These are phyloP conservation scores for Leccinum longicurvipes DNA, from an alignment of 768 basidiomycete species.

Conservation along the genomic window DNA sequence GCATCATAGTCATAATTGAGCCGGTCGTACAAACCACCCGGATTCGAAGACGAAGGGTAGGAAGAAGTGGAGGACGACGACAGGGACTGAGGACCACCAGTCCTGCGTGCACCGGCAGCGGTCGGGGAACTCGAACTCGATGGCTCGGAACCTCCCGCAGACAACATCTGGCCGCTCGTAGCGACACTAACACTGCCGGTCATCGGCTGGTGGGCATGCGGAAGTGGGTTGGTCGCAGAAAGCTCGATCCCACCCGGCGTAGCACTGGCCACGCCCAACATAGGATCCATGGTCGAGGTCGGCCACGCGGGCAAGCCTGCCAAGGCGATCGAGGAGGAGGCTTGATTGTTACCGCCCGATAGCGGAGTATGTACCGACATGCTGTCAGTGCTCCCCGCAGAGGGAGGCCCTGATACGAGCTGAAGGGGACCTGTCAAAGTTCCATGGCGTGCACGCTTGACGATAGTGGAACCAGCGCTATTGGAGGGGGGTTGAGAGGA, in stretches of 20 bases:
- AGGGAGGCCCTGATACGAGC: slow-evolving; percentile 17
- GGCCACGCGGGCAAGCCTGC: slow-evolving; percentile 34
- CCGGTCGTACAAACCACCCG: slow-evolving; percentile 22
- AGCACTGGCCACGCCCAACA: slow-evolving; percentile 31
- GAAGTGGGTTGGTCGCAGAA: slow-evolving; percentile 9
- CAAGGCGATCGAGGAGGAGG: slow-evolving; percentile 20
- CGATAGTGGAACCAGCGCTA: background rate
- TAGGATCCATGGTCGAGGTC: slow-evolving; percentile 29
- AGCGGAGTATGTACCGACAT: slow-evolving; percentile 21
- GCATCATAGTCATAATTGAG: slow-evolving; percentile 21
- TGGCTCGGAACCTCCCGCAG: slow-evolving; percentile 8
- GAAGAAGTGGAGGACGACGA: slow-evolving; percentile 15
- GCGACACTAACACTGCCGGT: slow-evolving; percentile 3
- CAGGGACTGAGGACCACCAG: slow-evolving; percentile 9
- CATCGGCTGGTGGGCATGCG: slow-evolving; percentile 16
- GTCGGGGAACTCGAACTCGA: slow-evolving; percentile 12
- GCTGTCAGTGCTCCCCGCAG: slow-evolving; percentile 12
- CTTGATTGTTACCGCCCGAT: slow-evolving; percentile 8
- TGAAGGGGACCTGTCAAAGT: slow-evolving; percentile 23
- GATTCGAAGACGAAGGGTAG: slow-evolving; percentile 16
- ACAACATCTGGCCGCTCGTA: slow-evolving; percentile 20
- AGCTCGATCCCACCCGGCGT: slow-evolving; percentile 33
- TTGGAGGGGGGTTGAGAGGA: slow-evolving; percentile 12
- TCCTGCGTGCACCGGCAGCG: slow-evolving; percentile 8
- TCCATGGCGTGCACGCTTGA: slow-evolving; percentile 30